Evolutionary conservation across 345 rosid species (phyloP).

Genomic region (Pistacia vera): DNA sequence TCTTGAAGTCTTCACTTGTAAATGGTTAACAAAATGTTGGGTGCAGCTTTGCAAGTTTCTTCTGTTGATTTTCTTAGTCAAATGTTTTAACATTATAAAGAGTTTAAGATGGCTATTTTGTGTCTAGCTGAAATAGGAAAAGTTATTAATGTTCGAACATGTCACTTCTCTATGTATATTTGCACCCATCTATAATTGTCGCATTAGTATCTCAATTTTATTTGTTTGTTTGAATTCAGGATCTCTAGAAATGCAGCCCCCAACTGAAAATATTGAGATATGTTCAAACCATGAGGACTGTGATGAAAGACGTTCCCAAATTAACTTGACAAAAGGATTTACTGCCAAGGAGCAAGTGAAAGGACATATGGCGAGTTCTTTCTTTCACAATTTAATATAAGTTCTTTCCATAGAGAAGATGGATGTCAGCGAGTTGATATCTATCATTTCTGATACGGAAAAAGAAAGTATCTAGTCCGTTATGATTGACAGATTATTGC

Average conservation of each 20-base stretch:
- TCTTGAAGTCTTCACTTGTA: neutral
- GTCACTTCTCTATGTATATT: neutral
- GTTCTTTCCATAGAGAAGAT: constrained; percentile 22
- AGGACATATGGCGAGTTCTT: constrained; percentile 87
- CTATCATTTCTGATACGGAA: constrained; percentile 16
- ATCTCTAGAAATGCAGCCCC: constrained; percentile 65
- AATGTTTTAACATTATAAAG: no score
- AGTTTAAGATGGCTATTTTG: no score
- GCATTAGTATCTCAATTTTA: neutral
- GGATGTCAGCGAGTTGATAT: constrained; percentile 18
- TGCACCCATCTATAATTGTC: neutral
- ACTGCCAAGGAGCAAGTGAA: constrained; percentile 86
- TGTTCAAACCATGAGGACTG: constrained; percentile 80
- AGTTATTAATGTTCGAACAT: no score
- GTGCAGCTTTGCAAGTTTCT: neutral
- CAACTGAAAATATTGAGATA: constrained; percentile 39
- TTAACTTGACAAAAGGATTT: constrained; percentile 82
- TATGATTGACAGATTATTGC: constrained; percentile 30
- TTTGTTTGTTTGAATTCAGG: constrained; percentile 44
- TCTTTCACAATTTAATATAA: constrained; percentile 21
- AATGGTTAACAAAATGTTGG: neutral
- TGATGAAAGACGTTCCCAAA: constrained; percentile 45
- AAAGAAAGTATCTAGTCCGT: constrained; percentile 16
- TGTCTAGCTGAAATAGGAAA: no score
- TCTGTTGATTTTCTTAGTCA: neutral